Conservation (phyloP, 2,329 filamentous ascomycete genomes). For the Eurotiales sp. region DNA sequence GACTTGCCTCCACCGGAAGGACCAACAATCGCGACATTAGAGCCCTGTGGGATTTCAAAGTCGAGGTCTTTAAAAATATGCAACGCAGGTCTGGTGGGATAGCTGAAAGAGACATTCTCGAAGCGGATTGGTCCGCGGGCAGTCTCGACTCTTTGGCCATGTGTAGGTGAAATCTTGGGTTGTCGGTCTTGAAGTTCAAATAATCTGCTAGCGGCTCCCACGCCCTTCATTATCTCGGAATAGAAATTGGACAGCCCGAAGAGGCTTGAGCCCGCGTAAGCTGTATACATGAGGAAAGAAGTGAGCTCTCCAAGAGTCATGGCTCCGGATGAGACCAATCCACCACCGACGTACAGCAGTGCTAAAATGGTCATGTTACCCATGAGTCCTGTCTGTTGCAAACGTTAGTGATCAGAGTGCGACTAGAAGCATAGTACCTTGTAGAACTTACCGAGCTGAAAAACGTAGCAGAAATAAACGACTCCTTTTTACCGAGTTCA, state of each 20-base stretch:
- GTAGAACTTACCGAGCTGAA: conserved; percentile 57
- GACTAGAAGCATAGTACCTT: neutral
- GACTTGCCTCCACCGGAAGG: conserved; percentile 95
- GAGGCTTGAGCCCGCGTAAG: conserved; percentile 77
- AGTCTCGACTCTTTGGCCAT: conserved; percentile 72
- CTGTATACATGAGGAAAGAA: conserved; percentile 98
- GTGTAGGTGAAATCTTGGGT: conserved; percentile 81
- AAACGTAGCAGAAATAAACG: conserved; percentile 84
- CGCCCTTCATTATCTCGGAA: conserved; percentile 98
- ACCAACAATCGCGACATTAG: conserved; percentile 93
- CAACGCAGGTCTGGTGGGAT: conserved; percentile 89
- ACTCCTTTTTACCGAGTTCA: conserved; percentile 78
- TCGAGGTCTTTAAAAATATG: conserved; percentile 82
- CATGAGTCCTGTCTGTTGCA: conserved; percentile 73
- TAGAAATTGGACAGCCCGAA: conserved; percentile 96
- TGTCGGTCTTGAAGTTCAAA: conserved; percentile 93
- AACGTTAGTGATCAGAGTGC: neutral
- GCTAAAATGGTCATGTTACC: conserved; percentile 95
- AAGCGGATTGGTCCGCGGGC: conserved; percentile 89
- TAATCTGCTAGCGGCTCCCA: conserved; percentile 89
- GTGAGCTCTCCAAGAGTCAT: conserved; percentile 91
- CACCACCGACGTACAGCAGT: conserved; percentile 83
- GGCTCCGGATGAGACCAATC: conserved; percentile 78
- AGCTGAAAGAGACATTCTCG: conserved; percentile 79
- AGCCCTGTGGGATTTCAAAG: conserved; percentile 89